Evolutionary conservation across 208 protist species (phyloP), one percentile per base, ranked within the genome.

Genomic region (Crithidia sp.): DNA sequence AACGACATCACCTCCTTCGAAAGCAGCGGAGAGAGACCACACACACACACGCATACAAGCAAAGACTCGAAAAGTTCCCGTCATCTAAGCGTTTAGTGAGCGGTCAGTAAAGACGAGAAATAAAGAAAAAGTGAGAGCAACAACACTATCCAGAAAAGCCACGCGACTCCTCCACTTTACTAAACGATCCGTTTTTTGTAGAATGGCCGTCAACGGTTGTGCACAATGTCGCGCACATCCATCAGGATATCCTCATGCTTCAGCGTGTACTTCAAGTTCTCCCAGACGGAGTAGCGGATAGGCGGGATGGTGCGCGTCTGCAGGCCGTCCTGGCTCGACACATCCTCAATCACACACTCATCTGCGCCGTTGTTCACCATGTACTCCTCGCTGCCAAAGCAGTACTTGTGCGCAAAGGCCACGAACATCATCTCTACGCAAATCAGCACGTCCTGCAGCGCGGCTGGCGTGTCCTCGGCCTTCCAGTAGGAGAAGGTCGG

Each of bases 381-480:
- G 77, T 90, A 97, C 71, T 93, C 86, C n/a, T 94, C 86, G 53
- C 87, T 93, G 62, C 91, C 89, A 64, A 97, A 97, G 82, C 91
- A 96, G 79, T 93, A 97, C 56, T 89, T 89, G 76, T 97, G 94
- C 14, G 82, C 91, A 63, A 96, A 95, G 36, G 92, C 88, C 14
- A 97, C 85, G 41, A 96, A 86, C 85, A 97, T 91, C 94, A 97
- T 97, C 67, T 97, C 92, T 50, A 96, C 68, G 71, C 94, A 97
- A 73, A 97, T 95, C 57, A 96, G 76, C 39, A 96, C 71, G 79
- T 96, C 82, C 76, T 97, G 94, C 16, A 97, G 81, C 40, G 86
- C 88, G 13, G 71, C 77, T 4, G 90, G 77, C 36, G 87, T 87
- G 10, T 89, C 76, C 56, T 95, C 85, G 5, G 86, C 66, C 9